Percentiles rank a stretch among this genome's conserved stretches.
These are phyloP conservation scores for Sclerotinia nivalis DNA, from an alignment of 2,329 filamentous ascomycete species.

Conservation along the genomic window DNA sequence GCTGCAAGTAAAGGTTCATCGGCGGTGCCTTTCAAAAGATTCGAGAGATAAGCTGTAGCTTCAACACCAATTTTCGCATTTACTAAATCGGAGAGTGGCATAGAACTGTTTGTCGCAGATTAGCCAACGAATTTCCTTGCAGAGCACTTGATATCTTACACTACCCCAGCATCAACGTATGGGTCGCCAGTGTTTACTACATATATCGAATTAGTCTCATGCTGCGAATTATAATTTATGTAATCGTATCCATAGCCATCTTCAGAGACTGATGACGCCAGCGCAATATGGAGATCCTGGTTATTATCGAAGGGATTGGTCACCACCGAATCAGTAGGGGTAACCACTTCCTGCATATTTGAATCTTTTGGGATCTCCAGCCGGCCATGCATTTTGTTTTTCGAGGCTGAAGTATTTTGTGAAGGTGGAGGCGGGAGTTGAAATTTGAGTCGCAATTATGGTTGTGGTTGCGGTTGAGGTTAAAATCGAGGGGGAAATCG, in stretches of 20 bases:
- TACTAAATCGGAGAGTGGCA: constrained; percentile 69
- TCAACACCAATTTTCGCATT: constrained; percentile 80
- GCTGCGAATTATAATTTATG: not conserved
- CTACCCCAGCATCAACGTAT: constrained; percentile 8
- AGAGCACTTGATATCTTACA: not conserved
- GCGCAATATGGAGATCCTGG: not conserved
- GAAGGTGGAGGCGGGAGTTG: not conserved
- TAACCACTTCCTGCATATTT: not conserved
- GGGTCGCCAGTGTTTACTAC: constrained; percentile 20
- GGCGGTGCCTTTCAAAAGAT: constrained; percentile 68
- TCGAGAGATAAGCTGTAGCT: constrained; percentile 83
- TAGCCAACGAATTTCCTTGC: not conserved
- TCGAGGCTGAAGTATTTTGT: not conserved
- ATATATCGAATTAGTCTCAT: not conserved
- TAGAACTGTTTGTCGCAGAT: constrained; percentile 27
- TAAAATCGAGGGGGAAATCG: not conserved
- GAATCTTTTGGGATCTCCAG: not conserved
- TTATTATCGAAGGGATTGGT: not conserved
- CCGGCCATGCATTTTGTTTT: not conserved
- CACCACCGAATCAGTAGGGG: not conserved
- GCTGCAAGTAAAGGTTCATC: constrained; percentile 89
- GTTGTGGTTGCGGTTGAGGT: not conserved
- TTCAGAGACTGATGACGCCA: not conserved
- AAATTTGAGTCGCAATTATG: not conserved
- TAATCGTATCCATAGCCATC: not conserved